Evolutionary conservation across 305 asterid genomes (phyloP), one percentile per base, ranked within the genome.

Genomic region (Petunia hybrid): DNA sequence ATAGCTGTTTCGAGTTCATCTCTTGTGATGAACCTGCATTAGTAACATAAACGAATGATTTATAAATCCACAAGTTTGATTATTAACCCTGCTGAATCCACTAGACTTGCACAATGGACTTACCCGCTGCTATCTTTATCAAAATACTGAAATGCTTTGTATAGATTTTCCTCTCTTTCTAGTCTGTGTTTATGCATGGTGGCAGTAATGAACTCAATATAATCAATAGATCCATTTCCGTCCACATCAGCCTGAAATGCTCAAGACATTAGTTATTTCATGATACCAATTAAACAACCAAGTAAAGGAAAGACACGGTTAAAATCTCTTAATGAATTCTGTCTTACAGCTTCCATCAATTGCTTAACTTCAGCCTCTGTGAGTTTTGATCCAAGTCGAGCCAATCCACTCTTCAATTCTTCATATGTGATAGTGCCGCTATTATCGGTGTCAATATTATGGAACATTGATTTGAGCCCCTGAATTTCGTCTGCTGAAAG

Each of bases 161-260:
- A 89, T 7, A 95, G 91, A 75, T 93, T 88, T 82, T 95, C 98
- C 61, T 95, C 97, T 61, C 89, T 88, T 84, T 95, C 99, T 57
- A 95, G 86, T 88, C 92, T 91, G 89, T 93, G 94, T 85, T 91
- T 90, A 87, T 93, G 97, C 99, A 95, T 95, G 68, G 99, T 95
- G 38, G 98, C 98, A 1, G 97, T 95, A 62, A 92, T 90, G 86
- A 95, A 95, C 88, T 95, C 98, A 4, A 87, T 90, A 87, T 93
- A 91, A 82, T 95, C 99, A 22, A 95, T 95, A 4, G 98, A 82
- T 66, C 98, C 98, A 51, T 95, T 89, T 82, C 98, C 99, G 83
- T 95, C 99, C 80, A 93, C 98, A 81, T 93, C 99, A 45, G 98
- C 98, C 98, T 92, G 86, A 67, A 59, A 22, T 73, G 61, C 45